Base-by-base conservation (phyloP, 352 stramenopile genomes). In the Phytophthora vignae region DNA sequence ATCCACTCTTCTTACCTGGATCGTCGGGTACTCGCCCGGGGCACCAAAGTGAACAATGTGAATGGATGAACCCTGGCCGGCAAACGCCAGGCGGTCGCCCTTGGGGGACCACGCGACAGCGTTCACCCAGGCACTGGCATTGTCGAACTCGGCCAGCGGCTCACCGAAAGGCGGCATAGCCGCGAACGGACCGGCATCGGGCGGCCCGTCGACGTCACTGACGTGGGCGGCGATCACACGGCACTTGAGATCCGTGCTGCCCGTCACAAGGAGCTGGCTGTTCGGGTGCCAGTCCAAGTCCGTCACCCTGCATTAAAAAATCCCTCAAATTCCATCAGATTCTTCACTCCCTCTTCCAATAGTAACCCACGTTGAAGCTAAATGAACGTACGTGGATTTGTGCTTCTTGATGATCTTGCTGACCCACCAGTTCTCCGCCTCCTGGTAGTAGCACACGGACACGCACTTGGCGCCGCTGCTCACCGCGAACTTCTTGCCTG, bases 331-430 rank as follows among this genome's bases (percentile, higher is more conserved):
- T 3, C 15, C 17, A 42, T 42, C 36, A 42, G 36, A 10, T 42
- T 5, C 36, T 42, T 33, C 29, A 33, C 29, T 33, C 29, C 36
- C 36, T 42, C 36, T 15, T 33, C 5, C 5, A 9, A 33, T 7
- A 33, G 5, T 14, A 4, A 48, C 4, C 17, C 48, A 67, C 62
- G 46, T 67, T 69, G 52, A 75, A 64, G 25, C 48, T 63, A 8
- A 36, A 36, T 22, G 21, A 17, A 97, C 79, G 62, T 94, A 96
- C 89, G 95, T 98, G 40, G 90, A 98, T 84, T 98, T 99, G 85
- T 98, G 93, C 72, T 98, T 98, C 79, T 98, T 99, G 80, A 99
- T 98, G 74, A 98, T 97, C 84, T 98, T 98, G 68, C 84, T 94
- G 60, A 99, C 88, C 94, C 96, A 99, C 95, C 95, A 99, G 78